These are phyloP conservation scores for Diversispora eburnea DNA, from an alignment of 192 early-diverging fungal species.

Conservation along the genomic window DNA sequence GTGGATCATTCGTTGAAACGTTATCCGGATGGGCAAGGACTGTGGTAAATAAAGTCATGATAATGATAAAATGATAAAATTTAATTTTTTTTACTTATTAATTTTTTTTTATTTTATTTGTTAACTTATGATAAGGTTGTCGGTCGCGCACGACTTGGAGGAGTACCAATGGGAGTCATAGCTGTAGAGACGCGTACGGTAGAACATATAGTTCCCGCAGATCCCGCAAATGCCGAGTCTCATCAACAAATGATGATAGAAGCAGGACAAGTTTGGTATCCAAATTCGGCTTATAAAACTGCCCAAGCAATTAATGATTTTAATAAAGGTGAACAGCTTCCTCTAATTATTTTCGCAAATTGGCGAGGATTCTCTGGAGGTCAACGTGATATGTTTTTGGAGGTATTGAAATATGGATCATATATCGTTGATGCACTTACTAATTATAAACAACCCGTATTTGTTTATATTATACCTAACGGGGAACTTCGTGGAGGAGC, in stretches of 20 bases:
- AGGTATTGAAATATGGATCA: slow-evolving; percentile 95
- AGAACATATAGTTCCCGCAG: slow-evolving; percentile 88
- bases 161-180: slow-evolving; percentile 95
- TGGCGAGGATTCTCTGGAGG: slow-evolving; percentile 99
- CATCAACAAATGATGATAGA: slow-evolving; percentile 84
- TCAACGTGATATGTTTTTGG: slow-evolving; percentile 98
- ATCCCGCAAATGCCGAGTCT: slow-evolving; percentile 89
- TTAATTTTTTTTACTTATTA: no score
- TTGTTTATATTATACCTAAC: slow-evolving; percentile 90
- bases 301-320: slow-evolving; percentile 99
- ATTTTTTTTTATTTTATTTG: no score
- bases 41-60: slow-evolving; percentile 39
- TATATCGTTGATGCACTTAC: slow-evolving; percentile 95
- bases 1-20: slow-evolving; percentile 93
- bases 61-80: no score
- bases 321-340: slow-evolving; percentile 97
- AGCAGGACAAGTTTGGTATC: slow-evolving; percentile 97
- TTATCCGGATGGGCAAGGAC: slow-evolving; percentile 96
- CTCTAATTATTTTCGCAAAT: slow-evolving; percentile 99
- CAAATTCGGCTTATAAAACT: slow-evolving; percentile 99
- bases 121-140: slow-evolving; percentile 40
- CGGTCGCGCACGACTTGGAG: slow-evolving; percentile 91
- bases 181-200: slow-evolving; percentile 94
- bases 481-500: slow-evolving; percentile 98
- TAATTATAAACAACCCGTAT: slow-evolving; percentile 96